Percentiles rank a stretch among this genome's conserved stretches.
These are phyloP conservation scores for Monosporascus ibericus DNA, from an alignment of 2,329 filamentous ascomycete species.

Conservation along the genomic window DNA sequence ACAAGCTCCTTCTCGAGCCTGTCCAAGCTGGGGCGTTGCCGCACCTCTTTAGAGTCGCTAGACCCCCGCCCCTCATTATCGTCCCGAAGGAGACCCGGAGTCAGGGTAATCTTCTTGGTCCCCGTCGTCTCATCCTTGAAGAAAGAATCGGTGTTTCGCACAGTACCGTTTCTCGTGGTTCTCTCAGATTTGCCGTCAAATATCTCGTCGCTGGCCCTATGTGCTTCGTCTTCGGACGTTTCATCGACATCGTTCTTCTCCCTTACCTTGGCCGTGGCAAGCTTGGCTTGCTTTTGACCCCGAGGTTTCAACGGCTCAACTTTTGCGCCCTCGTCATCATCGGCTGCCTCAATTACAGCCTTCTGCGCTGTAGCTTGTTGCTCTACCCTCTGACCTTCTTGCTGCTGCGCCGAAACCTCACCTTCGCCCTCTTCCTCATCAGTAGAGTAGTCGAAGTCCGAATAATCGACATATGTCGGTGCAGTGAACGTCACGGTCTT, in stretches of 20 bases:
- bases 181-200: slow-evolving; percentile 49
- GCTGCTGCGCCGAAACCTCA: slow-evolving; percentile 34
- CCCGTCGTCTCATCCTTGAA: slow-evolving; percentile 94
- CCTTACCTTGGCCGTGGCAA: slow-evolving; percentile 18
- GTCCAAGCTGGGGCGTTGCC: slow-evolving; percentile 61
- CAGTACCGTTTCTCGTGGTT: slow-evolving; percentile 75
- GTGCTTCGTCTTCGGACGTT: slow-evolving; percentile 14
- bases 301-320: slow-evolving; percentile 51
- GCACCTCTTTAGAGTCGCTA: slow-evolving; percentile 38
- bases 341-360: slow-evolving; percentile 23
- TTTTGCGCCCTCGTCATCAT: slow-evolving; percentile 46
- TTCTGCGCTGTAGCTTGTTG: slow-evolving; percentile 24
- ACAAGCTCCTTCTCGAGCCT: slow-evolving; percentile 45
- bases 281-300: slow-evolving; percentile 30
- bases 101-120: slow-evolving; percentile 95
- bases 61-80: slow-evolving; percentile 50
- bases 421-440: slow-evolving; percentile 62
- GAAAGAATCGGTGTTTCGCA: slow-evolving; percentile 92
- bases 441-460: slow-evolving; percentile 77
- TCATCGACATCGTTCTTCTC: slow-evolving; percentile 27
- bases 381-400: slow-evolving; percentile 22
- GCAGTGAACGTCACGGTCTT: slow-evolving; percentile 84
- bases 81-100: slow-evolving; percentile 84
- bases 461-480: slow-evolving; percentile 83
- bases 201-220: slow-evolving; percentile 60